Evolutionary conservation across 768 basidiomycete species (phyloP), one percentile per base, ranked within the genome.

Genomic region (Strobilomyces dryophilus): DNA sequence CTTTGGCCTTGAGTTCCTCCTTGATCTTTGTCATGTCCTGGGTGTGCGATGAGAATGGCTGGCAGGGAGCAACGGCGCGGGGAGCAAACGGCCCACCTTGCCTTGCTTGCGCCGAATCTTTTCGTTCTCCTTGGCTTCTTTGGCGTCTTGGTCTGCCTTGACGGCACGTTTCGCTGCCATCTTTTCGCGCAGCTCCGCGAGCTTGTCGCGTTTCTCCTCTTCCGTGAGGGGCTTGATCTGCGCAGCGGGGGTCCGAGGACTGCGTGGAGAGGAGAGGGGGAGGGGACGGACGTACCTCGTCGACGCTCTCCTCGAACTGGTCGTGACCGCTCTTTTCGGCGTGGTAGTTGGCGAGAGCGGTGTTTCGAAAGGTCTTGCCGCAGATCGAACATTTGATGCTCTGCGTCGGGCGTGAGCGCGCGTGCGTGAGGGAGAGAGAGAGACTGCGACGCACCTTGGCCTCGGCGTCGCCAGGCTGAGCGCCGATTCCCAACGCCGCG

Each of bases 291-390:
- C 47, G 46, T 44, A 91, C 93, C 79, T 98, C 95, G 63, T 98
- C 94, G 0, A 84, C 90, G 2, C 89, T 93, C 65, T 98, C 95
- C 66, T 97, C 95, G 57, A 98, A 98, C 59, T 94, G 85, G 69
- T 92, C 86, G 66, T 99, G 95, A 0, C 95, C 95, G 59, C 85
- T 90, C 75, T 93, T 93, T 70, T 95, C 92, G 0, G 93, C 95
- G 62, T 97, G 95, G 69, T 83, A 95, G 59, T 91, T 90, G 14
- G 92, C 95, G 15, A 95, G 74, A 3, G 89, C 90, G 0, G 89
- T 87, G 60, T 91, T 93, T 63, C 76, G 74, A 77, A 97, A 97
- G 21, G 83, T 76, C 73, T 97, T 97, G 55, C 85, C 82, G 67
- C 94, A 95, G 62, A 87, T 69, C 7, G 83, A 78, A 65, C 91